Evolutionary conservation across 495 filamentous ascomycete genomes (phyloP).

Genomic region (Penicillium cataractarum): DNA sequence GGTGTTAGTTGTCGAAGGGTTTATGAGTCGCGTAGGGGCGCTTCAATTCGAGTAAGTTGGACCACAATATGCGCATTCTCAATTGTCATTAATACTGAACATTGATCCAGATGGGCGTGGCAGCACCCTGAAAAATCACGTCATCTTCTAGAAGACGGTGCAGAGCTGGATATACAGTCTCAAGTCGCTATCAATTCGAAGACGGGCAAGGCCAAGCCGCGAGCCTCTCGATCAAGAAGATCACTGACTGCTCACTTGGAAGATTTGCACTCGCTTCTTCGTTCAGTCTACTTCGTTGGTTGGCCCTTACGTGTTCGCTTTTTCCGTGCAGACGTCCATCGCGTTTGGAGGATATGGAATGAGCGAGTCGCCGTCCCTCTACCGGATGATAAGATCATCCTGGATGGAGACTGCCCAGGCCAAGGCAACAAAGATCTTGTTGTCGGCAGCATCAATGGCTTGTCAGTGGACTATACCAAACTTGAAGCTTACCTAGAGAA

Average conservation of each 20-base stretch:
- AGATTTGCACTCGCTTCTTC: slow-evolving; percentile 77
- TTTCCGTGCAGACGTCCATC: slow-evolving; percentile 69
- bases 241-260: slow-evolving; percentile 66
- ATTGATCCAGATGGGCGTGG: slow-evolving; percentile 80
- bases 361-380: slow-evolving; percentile 51
- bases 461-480: slow-evolving; percentile 68
- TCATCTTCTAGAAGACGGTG: slow-evolving; percentile 60
- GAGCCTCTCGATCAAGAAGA: slow-evolving; percentile 53
- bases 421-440: slow-evolving; percentile 8
- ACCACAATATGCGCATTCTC: not conserved
- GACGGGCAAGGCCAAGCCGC: slow-evolving; percentile 30
- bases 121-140: slow-evolving; percentile 76
- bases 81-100: not conserved
- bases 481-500: slow-evolving; percentile 75
- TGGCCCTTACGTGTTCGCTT: slow-evolving; percentile 88
- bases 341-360: slow-evolving; percentile 67
- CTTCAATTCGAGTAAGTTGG: slow-evolving; percentile 88
- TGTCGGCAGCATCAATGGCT: slow-evolving; percentile 48
- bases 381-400: slow-evolving; percentile 55
- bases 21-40: slow-evolving; percentile 82
- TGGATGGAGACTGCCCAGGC: slow-evolving; percentile 50
- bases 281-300: slow-evolving; percentile 71
- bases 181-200: slow-evolving; percentile 16
- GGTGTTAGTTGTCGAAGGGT: slow-evolving; percentile 83
- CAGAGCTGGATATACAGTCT: slow-evolving; percentile 37